Evolutionary conservation across 345 rosid genomes (phyloP).

Genomic region (Linum trigynum): DNA sequence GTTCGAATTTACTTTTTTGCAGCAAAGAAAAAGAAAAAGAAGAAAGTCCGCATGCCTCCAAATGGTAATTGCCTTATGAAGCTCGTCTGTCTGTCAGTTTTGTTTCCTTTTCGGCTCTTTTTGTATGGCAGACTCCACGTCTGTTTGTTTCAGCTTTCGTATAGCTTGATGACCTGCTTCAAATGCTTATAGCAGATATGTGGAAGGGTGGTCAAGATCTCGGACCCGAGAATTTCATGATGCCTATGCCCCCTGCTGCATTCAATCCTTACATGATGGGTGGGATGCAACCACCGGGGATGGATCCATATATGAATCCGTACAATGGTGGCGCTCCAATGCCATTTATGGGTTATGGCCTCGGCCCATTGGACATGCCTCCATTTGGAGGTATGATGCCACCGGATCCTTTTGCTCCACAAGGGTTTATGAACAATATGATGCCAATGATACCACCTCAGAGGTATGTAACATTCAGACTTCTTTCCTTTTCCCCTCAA

Average conservation of each 20-base stretch:
- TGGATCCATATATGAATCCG: slow-evolving; percentile 52
- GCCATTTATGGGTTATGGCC: slow-evolving; percentile 58
- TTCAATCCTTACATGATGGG: slow-evolving; percentile 69
- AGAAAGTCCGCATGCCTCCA: slow-evolving; percentile 56
- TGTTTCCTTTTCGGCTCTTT: background rate
- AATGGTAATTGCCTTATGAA: slow-evolving; percentile 27
- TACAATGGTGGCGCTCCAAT: slow-evolving; percentile 28
- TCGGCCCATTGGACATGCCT: slow-evolving; percentile 54
- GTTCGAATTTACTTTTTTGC: slow-evolving; percentile 14
- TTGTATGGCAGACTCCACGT: no score
- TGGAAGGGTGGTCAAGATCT: slow-evolving; percentile 65
- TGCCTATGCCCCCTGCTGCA: slow-evolving; percentile 63
- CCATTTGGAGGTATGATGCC: slow-evolving; percentile 50
- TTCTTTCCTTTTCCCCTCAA: background rate
- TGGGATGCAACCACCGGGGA: slow-evolving; percentile 62
- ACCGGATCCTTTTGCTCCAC: slow-evolving; percentile 56
- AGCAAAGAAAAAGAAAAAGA: slow-evolving; percentile 83
- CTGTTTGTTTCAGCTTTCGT: no score
- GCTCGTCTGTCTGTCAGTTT: slow-evolving; percentile 2
- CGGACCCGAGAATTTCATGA: slow-evolving; percentile 66
- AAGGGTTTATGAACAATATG: slow-evolving; percentile 29
- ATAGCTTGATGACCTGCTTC: background rate
- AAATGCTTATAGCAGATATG: background rate
- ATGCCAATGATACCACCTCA: slow-evolving; percentile 55
- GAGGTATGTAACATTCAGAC: slow-evolving; percentile 24